Conservation (phyloP, 805 yeast genomes). For the Teunomyces tritomae region DNA sequence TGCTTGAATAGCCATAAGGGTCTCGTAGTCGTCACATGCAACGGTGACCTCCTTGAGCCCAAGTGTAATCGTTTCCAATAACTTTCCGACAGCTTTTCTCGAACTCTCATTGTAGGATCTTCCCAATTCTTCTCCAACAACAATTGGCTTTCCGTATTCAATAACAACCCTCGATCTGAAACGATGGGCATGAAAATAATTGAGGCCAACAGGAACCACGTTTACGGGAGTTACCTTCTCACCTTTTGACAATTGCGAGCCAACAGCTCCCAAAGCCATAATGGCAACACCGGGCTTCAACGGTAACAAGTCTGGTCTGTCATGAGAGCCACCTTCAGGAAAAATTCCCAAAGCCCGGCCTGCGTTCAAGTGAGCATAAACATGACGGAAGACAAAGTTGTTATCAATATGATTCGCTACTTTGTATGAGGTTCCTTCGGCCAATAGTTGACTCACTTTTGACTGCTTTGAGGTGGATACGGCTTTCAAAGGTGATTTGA, state of each 20-base stretch:
- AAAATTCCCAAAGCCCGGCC: conserved; percentile 39
- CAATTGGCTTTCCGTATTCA: conserved; percentile 43
- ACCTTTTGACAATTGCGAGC: conserved; percentile 20
- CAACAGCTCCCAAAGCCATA: conserved; percentile 43
- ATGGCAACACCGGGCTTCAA: conserved; percentile 45
- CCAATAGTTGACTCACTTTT: conserved; percentile 14
- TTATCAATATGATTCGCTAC: conserved; percentile 41
- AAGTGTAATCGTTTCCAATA: conserved; percentile 29
- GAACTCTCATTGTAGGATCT: conserved; percentile 24
- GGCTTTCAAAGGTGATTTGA: conserved; percentile 24
- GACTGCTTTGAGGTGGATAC: conserved; percentile 12
- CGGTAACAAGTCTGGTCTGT: conserved; percentile 40
- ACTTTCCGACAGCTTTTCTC: conserved; percentile 23
- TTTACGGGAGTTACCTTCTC: conserved; percentile 20
- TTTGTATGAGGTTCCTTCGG: conserved; percentile 30
- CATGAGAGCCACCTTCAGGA: conserved; percentile 47
- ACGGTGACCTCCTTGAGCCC: conserved; percentile 39
- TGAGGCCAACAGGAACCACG: conserved; percentile 41
- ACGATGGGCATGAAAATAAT: conserved; percentile 41
- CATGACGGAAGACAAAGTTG: conserved; percentile 32
- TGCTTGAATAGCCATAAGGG: conserved; percentile 42
- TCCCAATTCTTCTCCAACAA: conserved; percentile 28
- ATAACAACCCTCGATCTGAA: conserved; percentile 42
- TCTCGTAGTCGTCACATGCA: conserved; percentile 41
- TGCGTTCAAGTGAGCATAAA: conserved; percentile 34